phyloP scores from a whole-genome alignment of 805 yeast species.

The Saccharomycopsis microspora region DNA sequence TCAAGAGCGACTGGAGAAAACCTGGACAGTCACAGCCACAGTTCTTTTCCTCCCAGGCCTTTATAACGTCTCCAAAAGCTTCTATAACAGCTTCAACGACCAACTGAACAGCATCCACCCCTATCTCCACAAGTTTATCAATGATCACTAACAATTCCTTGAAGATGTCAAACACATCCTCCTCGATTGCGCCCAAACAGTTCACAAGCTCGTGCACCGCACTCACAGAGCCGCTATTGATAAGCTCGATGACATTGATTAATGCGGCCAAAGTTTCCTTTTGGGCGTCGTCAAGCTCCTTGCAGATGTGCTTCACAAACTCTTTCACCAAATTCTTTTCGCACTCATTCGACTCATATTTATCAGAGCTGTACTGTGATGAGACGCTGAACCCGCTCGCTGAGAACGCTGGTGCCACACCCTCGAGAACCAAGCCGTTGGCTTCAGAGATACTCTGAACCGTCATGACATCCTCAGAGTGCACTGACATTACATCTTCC shows the following conservation, averaged over 20 bases:
- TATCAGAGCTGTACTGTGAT: background rate
- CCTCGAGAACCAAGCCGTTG: background rate
- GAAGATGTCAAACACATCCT: slow-evolving; percentile 11
- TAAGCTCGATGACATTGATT: background rate
- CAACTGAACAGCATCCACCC: slow-evolving; percentile 6
- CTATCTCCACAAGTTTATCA: slow-evolving; percentile 11
- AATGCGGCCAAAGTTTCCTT: background rate
- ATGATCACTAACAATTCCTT: slow-evolving; percentile 8
- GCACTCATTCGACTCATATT: slow-evolving; percentile 1
- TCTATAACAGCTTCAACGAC: slow-evolving; percentile 11
- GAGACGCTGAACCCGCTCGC: background rate
- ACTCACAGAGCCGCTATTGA: slow-evolving; percentile 5
- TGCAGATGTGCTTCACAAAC: slow-evolving; percentile 5
- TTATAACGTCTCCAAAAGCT: slow-evolving; percentile 1
- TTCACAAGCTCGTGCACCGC: slow-evolving; percentile 3
- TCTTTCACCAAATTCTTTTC: slow-evolving; percentile 5
- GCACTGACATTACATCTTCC: background rate
- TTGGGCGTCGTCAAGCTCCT: slow-evolving; percentile 6
- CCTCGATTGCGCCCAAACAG: slow-evolving; percentile 4
- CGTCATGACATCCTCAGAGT: background rate
- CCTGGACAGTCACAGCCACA: slow-evolving; percentile 12
- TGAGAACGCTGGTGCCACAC: background rate
- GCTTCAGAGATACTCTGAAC: background rate
- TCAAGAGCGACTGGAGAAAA: slow-evolving; percentile 7
- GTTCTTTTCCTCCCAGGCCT: slow-evolving; percentile 8